phyloP scores from a whole-genome alignment of 345 rosid species.

The Brassica cretica region DNA sequence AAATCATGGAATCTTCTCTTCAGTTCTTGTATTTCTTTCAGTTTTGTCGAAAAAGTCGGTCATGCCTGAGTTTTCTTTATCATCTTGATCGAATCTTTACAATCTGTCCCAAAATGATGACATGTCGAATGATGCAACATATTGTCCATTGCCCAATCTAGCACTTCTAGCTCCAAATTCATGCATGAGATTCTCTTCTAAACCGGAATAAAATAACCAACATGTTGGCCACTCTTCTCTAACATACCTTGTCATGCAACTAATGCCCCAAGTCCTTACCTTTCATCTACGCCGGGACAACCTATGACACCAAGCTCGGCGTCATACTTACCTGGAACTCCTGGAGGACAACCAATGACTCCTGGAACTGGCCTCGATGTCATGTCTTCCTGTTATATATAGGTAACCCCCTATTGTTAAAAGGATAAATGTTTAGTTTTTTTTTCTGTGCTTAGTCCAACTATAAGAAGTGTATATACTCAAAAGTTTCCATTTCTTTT shows the following conservation, averaged over 20 bases:
- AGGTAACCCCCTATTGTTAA: conserved; percentile 43
- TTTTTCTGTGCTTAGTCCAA: neutral
- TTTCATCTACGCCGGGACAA: conserved; percentile 91
- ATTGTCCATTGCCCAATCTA: too few relatives aligned
- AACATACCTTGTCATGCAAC: conserved; percentile 46
- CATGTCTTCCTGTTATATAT: conserved; percentile 75
- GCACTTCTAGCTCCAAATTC: too few relatives aligned
- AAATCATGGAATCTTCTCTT: too few relatives aligned
- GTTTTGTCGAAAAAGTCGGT: too few relatives aligned
- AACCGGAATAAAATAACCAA: too few relatives aligned
- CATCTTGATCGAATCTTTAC: too few relatives aligned
- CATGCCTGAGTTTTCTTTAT: too few relatives aligned
- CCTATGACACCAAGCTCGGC: conserved; percentile 91
- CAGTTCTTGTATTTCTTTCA: too few relatives aligned
- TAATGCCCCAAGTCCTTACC: conserved; percentile 92
- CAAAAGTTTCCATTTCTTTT: conserved; percentile 7
- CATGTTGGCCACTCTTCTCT: neutral
- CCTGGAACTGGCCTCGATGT: conserved; percentile 80
- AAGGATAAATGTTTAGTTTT: neutral
- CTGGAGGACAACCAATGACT: conserved; percentile 98
- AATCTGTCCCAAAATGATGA: too few relatives aligned
- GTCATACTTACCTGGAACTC: conserved; percentile 88
- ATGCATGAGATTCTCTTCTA: too few relatives aligned
- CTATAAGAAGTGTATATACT: neutral
- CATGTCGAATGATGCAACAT: too few relatives aligned